Conservation (phyloP, 2,329 filamentous ascomycete genomes). For the Ophiostoma ulmi region DNA sequence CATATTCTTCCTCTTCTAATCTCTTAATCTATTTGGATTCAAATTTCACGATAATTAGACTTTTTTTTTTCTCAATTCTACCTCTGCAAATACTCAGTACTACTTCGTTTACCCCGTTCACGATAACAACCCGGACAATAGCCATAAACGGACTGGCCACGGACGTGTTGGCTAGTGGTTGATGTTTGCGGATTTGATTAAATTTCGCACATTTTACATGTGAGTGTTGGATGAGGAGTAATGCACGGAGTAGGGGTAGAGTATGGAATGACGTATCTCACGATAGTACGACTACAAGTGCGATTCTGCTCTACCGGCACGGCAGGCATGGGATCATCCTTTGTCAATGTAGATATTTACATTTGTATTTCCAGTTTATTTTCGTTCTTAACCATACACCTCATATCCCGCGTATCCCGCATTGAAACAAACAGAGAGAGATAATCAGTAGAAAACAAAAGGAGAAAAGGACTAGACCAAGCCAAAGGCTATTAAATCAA, state of each 20-base stretch:
- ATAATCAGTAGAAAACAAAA: background rate
- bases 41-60: background rate
- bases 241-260: background rate
- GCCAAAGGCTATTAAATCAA: background rate
- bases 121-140: slow-evolving; percentile 9
- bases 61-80: background rate
- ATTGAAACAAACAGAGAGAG: background rate
- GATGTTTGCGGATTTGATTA: background rate
- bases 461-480: background rate
- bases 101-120: background rate
- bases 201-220: background rate
- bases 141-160: background rate
- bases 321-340: background rate
- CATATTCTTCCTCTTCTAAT: background rate
- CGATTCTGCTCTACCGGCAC: background rate
- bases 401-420: slow-evolving; percentile 6
- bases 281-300: background rate
- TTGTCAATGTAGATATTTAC: background rate
- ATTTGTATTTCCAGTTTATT: background rate
- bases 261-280: slow-evolving; percentile 3
- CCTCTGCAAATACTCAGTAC: background rate
- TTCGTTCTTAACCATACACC: background rate
- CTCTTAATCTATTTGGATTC: background rate
- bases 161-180: background rate
- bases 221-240: background rate